Evolutionary conservation across 192 early-diverging fungal species (phyloP).

Genomic region (Backusella tuberculispora): DNA sequence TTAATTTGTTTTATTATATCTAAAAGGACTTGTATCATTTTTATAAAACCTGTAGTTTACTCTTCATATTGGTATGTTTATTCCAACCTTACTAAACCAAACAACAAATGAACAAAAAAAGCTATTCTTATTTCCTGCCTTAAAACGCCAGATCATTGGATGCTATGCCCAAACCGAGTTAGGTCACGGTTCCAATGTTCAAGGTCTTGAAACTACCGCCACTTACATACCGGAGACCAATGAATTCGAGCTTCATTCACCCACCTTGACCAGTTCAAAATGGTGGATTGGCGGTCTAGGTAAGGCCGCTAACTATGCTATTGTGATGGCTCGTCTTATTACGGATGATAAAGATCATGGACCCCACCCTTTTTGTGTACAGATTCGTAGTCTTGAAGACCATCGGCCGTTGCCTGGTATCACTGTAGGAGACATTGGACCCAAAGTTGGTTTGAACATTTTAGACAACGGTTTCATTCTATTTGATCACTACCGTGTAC

Average conservation of each 20-base stretch:
- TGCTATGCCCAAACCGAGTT: conserved; percentile 86
- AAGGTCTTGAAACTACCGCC: conserved; percentile 88
- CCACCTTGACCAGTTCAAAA: conserved; percentile 76
- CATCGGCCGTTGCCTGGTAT: conserved; percentile 78
- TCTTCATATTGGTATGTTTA: conserved; percentile 83
- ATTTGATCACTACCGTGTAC: conserved; percentile 81
- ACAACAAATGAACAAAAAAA: conserved; percentile 82
- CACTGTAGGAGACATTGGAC: conserved; percentile 84
- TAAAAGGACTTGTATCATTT: no score
- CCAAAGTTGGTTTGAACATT: conserved; percentile 85
- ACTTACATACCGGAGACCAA: conserved; percentile 81
- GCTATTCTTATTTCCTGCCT: conserved; percentile 72
- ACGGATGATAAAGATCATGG: conserved; percentile 75
- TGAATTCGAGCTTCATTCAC: conserved; percentile 86
- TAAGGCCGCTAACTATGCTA: conserved; percentile 77
- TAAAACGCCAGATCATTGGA: conserved; percentile 78
- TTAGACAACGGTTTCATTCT: conserved; percentile 88
- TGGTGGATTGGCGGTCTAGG: conserved; percentile 91
- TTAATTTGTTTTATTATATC: background rate
- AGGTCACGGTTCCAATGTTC: conserved; percentile 83
- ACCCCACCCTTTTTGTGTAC: conserved; percentile 80
- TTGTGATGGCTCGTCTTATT: conserved; percentile 83
- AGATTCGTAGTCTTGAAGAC: conserved; percentile 73
- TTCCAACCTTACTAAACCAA: conserved; percentile 77
- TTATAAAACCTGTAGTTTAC: conserved; percentile 48